Conservation (phyloP, 2,329 filamentous ascomycete species). For the Fusarium graminum region DNA sequence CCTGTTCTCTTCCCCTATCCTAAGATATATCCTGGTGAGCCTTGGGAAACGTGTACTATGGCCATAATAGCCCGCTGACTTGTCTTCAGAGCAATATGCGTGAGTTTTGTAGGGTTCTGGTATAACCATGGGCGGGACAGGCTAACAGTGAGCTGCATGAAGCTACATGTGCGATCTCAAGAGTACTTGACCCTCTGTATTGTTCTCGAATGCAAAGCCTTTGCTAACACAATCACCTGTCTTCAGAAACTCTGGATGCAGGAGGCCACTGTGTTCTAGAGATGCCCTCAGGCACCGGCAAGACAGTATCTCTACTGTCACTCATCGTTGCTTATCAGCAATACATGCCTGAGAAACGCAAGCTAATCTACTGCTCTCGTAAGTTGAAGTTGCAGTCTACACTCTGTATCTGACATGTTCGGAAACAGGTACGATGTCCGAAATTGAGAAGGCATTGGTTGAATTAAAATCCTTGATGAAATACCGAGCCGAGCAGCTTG, state of each 20-base stretch:
- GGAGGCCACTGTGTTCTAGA: constrained; percentile 96
- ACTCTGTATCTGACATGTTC: constrained; percentile 13
- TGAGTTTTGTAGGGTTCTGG: constrained; percentile 48
- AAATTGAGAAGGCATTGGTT: constrained; percentile 96
- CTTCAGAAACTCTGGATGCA: constrained; percentile 82
- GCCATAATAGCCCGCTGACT: constrained; percentile 3
- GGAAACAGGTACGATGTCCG: constrained; percentile 86
- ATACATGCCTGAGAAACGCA: constrained; percentile 90
- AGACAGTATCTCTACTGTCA: constrained; percentile 94
- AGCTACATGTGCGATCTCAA: constrained; percentile 71
- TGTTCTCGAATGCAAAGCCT: not conserved
- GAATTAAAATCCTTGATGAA: constrained; percentile 96
- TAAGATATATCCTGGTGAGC: constrained; percentile 68
- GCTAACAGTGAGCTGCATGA: constrained; percentile 18
- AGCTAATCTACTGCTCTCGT: constrained; percentile 98
- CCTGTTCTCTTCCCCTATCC: constrained; percentile 71
- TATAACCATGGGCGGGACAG: not conserved
- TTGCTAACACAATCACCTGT: constrained; percentile 15
- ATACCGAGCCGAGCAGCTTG: constrained; percentile 90
- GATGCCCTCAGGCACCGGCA: constrained; percentile 98
- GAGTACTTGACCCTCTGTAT: constrained; percentile 54
- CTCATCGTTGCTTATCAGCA: constrained; percentile 98
- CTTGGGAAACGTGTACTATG: not conserved
- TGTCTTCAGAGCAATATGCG: constrained; percentile 66
- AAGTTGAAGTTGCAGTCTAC: constrained; percentile 16